A percentile compares a stretch with the other conserved stretches of the same genome.
These are phyloP conservation scores for Linanthus parryae DNA, from an alignment of 148 eudicot genomes.

Conservation along the genomic window DNA sequence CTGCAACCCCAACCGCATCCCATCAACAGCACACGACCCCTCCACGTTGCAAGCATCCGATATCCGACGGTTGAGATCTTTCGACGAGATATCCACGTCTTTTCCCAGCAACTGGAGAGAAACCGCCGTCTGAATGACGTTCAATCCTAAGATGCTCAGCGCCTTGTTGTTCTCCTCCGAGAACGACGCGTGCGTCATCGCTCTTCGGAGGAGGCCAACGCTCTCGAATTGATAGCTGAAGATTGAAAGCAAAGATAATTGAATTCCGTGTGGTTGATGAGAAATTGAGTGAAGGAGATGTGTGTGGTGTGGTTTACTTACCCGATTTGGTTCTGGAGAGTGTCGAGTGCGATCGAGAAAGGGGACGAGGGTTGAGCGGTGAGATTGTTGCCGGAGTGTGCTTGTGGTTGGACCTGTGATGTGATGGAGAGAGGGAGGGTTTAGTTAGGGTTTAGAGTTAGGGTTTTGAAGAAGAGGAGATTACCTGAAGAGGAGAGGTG, in stretches of 20 bases:
- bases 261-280: background rate
- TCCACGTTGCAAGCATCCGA: slow-evolving; percentile 48
- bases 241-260: slow-evolving; percentile 1
- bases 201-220: slow-evolving; percentile 56
- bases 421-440: background rate
- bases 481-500: too few species aligned
- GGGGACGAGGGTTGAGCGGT: slow-evolving; percentile 21
- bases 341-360: slow-evolving; percentile 45
- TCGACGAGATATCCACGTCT: slow-evolving; percentile 54
- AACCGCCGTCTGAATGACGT: slow-evolving; percentile 51
- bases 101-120: slow-evolving; percentile 29
- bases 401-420: slow-evolving; percentile 10
- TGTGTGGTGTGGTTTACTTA: slow-evolving; percentile 7
- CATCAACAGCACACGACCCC: slow-evolving; percentile 60
- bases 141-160: slow-evolving; percentile 58
- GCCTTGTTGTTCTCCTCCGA: slow-evolving; percentile 87
- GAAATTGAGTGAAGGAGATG: too few species aligned
- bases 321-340: slow-evolving; percentile 61
- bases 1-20: slow-evolving; percentile 49
- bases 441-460: slow-evolving; percentile 3
- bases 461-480: background rate
- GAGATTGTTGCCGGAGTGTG: background rate
- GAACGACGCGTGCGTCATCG: slow-evolving; percentile 81
- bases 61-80: slow-evolving; percentile 48
- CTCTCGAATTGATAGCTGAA: slow-evolving; percentile 51